Evolutionary conservation across 2,329 filamentous ascomycete species (phyloP), one percentile per base, ranked within the genome.

Genomic region (Diaporthe sp.): DNA sequence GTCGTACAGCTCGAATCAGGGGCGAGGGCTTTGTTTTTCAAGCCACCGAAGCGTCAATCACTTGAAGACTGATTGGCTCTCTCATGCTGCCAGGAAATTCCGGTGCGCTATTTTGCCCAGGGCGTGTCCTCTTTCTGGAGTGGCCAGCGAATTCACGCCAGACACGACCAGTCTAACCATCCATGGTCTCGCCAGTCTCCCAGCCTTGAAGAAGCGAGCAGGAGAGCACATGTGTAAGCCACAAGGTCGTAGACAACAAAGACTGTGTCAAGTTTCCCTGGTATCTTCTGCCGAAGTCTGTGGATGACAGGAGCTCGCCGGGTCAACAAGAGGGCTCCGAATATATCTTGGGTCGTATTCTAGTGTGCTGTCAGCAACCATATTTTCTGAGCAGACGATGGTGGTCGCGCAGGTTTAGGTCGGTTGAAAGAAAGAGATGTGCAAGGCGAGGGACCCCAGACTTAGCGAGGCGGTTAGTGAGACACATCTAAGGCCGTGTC

Each of bases 1-100:
- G 71, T 73, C 20, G 37, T 47, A 73, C 71, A 73, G 13, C 22
- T 28, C 49, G 53, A 57, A 39, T 44, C 34, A 39, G 47, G 25
- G 34, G 58, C 3, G 15, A 42, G 37, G 34, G 28, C 61, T 7
- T 44, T 28, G 25, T n/a, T 8, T 53, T 34, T n/a, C 44, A n/a
- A 51, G 20, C 34, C 9, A 13, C 31, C 10, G n/a, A n/a, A 51
- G 34, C 25, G n/a, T 31, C 39, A 17, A 31, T 12, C 15, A 20
- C 10, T 49, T 47, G 37, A 9, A 53, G 17, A 15, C 55, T 39
- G 22, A 55, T 49, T 55, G n/a, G 49, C 22, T 39, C n/a, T 25
- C 47, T 28, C 47, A 17, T 28, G 22, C 34, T 70, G n/a, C 34
- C 49, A 39, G 47, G 17, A 70, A 17, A 25, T 68, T 28, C 17